A percentile compares a stretch with the other conserved stretches of the same genome.
Conservation (phyloP, 306 rosid species). For the Cyamopsis tetragonoloba region DNA sequence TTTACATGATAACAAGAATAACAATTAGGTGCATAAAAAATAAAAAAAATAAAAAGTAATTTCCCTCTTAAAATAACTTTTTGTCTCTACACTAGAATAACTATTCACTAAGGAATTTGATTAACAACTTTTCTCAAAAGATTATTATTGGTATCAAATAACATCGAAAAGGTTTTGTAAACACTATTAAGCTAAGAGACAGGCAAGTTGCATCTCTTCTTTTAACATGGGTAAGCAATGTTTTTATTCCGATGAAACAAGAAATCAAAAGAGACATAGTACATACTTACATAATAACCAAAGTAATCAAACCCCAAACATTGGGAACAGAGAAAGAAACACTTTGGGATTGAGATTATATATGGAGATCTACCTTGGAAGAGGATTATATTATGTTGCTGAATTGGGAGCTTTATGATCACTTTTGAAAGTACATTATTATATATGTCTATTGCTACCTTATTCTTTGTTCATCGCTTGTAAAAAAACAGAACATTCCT, state of each 20-base stretch:
- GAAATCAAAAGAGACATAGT: constrained; percentile 40
- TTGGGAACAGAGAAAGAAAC: constrained; percentile 70
- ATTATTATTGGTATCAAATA: no score
- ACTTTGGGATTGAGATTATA: constrained; percentile 48
- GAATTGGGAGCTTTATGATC: constrained; percentile 55
- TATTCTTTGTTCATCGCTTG: neutral
- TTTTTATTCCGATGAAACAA: constrained; percentile 33
- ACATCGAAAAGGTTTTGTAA: constrained; percentile 17
- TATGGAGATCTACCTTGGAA: constrained; percentile 53
- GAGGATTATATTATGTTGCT: constrained; percentile 47
- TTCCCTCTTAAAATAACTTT: no score
- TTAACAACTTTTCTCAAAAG: no score
- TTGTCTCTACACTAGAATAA: no score
- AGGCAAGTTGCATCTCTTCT: constrained; percentile 38
- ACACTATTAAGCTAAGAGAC: constrained; percentile 8
- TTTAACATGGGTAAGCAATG: constrained; percentile 38
- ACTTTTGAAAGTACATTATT: constrained; percentile 48
- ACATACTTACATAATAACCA: constrained; percentile 39
- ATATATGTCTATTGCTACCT: constrained; percentile 10
- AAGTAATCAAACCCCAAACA: constrained; percentile 58
- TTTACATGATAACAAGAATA: no score
- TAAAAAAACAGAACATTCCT: constrained; percentile 56
- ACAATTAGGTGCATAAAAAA: no score
- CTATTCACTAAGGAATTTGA: no score
- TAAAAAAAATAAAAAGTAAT: no score